Base-by-base conservation (phyloP, 345 rosid species). In the Hibiscus mutabilis region DNA sequence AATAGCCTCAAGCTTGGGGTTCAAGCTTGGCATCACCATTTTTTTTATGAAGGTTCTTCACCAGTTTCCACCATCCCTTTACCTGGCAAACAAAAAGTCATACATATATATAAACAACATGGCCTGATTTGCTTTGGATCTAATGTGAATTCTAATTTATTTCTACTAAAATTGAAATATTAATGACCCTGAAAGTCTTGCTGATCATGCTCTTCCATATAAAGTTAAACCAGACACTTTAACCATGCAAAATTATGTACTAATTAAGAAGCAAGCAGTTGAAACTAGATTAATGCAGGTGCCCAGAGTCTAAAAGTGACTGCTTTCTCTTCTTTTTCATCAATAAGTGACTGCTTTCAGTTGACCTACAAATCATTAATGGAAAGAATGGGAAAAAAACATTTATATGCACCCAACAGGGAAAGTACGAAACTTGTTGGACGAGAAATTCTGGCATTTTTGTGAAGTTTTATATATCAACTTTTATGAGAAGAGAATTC, bases 321-420 rank as follows among this genome's bases (percentile, higher is more conserved):
- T 31, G 35, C 35, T 31, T n/a, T 33, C 37, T 33, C 37, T 33
- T 6, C 7, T 33, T 33, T 33, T 33, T 33, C 37, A 33, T 27
- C 6, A 33, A 33, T 33, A 3, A 33, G 37, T 33, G 37, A 33
- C 37, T 69, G 63, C 57, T 69, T 14, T 65, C 27, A 69, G 81
- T 82, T 79, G 81, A 82, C 83, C 81, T 79, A 35, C 7, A 15
- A 12, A 71, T 53, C 77, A 60, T 33, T 25, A 60, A 14, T 35
- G 47, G 75, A 75, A 69, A 60, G 18, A 3, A 53, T 29, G 29
- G 2, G 9, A 61, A 6, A 31, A 69, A 62, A 49, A 25, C 35
- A 40, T 37, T 49, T 14, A 37, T 25, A 76, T 60, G 46, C 46
- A 10, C n/a, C 44, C 58, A 18, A 70, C 64, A 66, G 71, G 58